These are phyloP conservation scores for Lactarius deliciosus DNA, from an alignment of 768 basidiomycete genomes.

Conservation along the genomic window DNA sequence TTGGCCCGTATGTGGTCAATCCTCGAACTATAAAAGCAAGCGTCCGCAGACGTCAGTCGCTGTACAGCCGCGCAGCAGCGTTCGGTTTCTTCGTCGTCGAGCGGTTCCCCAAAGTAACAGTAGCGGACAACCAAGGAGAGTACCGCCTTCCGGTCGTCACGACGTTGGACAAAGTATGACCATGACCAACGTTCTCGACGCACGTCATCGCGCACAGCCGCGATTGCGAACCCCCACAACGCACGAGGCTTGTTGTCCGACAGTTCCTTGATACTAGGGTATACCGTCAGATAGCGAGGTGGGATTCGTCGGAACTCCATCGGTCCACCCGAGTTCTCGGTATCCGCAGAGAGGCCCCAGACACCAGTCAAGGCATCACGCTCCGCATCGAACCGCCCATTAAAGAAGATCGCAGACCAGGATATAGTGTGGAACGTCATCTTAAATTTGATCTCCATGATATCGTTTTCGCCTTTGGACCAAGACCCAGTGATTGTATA, in stretches of 20 bases:
- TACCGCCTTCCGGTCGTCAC: constrained; percentile 32
- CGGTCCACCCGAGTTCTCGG: neutral
- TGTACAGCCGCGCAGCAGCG: constrained; percentile 28
- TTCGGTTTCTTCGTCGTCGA: constrained; percentile 24
- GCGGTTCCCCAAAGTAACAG: constrained; percentile 25
- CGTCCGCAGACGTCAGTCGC: constrained; percentile 32
- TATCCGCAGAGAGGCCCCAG: constrained; percentile 1
- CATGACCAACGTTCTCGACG: constrained; percentile 34
- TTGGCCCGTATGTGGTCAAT: constrained; percentile 27
- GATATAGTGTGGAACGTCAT: constrained; percentile 15
- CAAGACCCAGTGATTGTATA: constrained; percentile 28
- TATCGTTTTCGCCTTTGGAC: constrained; percentile 24
- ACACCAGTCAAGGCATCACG: constrained; percentile 18
- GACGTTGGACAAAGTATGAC: constrained; percentile 37
- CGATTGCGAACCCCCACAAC: constrained; percentile 36
- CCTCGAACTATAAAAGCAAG: constrained; percentile 32
- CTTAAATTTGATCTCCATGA: constrained; percentile 24
- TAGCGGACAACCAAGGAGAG: constrained; percentile 33
- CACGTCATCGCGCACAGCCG: constrained; percentile 30
- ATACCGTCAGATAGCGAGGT: constrained; percentile 32
- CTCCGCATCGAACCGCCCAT: constrained; percentile 11
- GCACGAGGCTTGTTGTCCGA: constrained; percentile 32
- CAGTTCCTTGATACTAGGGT: constrained; percentile 32
- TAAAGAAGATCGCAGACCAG: constrained; percentile 16
- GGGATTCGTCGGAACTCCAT: constrained; percentile 33